Conservation (phyloP, 1,139 yeast genomes). For the Suhomyces bolitotheri region DNA sequence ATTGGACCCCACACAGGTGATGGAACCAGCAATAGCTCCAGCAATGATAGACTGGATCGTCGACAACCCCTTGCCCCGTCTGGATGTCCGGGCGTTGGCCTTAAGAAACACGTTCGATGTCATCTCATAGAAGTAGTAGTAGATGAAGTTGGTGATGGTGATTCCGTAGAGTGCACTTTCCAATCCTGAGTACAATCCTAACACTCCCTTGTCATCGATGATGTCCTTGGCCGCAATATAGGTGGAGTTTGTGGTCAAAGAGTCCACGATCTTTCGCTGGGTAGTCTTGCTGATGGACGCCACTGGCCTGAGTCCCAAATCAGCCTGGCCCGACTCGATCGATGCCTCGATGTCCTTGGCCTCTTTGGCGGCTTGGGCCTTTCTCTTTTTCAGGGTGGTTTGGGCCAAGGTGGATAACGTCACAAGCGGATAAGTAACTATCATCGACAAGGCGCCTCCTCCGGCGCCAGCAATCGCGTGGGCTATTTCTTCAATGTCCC, state of each 20-base stretch:
- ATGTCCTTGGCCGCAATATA: conserved; percentile 46
- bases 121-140: conserved; percentile 86
- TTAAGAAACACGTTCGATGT: conserved; percentile 56
- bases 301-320: neutral
- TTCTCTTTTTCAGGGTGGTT: conserved; percentile 51
- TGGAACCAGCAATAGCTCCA: conserved; percentile 86
- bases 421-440: conserved; percentile 82
- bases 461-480: conserved; percentile 94
- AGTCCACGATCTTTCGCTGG: conserved; percentile 23
- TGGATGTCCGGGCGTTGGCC: conserved; percentile 26
- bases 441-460: conserved; percentile 86
- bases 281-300: conserved; percentile 16
- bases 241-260: conserved; percentile 27
- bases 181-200: conserved; percentile 79
- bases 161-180: conserved; percentile 88
- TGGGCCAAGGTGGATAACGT: conserved; percentile 85
- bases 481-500: conserved; percentile 57
- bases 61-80: conserved; percentile 45
- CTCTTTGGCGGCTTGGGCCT: conserved; percentile 17
- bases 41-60: conserved; percentile 74
- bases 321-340: conserved; percentile 7
- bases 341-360: conserved; percentile 5
- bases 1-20: conserved; percentile 83
- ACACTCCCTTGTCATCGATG: conserved; percentile 61
- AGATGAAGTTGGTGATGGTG: conserved; percentile 80